phyloP scores from a whole-genome alignment of 768 basidiomycete genomes.

The Hericium erinaceus region DNA sequence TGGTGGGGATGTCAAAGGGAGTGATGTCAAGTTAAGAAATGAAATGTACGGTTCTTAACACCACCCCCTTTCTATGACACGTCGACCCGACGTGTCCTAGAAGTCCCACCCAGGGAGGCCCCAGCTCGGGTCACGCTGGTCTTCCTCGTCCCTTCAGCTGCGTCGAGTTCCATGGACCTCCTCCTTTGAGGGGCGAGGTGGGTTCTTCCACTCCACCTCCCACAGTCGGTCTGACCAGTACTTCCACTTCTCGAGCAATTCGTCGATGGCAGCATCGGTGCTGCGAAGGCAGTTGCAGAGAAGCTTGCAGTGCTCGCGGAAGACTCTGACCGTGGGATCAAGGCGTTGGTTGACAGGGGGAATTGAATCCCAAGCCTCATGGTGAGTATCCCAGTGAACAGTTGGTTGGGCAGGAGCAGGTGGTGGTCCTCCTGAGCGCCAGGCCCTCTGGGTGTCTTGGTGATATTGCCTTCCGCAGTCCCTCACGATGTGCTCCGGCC shows the following conservation, averaged over 20 bases:
- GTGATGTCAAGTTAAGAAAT: too few relatives aligned
- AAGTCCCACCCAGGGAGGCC: background rate
- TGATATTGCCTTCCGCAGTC: background rate
- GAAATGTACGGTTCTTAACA: background rate
- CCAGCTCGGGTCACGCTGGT: background rate
- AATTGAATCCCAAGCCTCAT: background rate
- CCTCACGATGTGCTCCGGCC: background rate
- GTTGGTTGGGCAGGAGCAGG: background rate
- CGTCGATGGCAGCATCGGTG: background rate
- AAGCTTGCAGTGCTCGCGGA: background rate
- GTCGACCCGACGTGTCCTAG: background rate
- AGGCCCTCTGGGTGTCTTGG: background rate
- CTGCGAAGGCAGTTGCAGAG: background rate
- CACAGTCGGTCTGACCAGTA: background rate
- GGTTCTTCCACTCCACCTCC: background rate
- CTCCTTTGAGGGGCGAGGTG: background rate
- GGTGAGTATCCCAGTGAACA: background rate
- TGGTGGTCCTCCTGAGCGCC: background rate
- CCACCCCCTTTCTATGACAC: background rate
- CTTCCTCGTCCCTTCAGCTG: too few relatives aligned
- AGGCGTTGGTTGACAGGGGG: background rate
- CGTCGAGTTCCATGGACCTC: background rate
- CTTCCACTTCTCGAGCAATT: background rate
- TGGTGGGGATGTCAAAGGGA: background rate
- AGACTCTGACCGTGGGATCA: background rate